Evolutionary conservation across 768 basidiomycete species (phyloP), one percentile per base, ranked within the genome.

Genomic region (Calocybe cyanea): DNA sequence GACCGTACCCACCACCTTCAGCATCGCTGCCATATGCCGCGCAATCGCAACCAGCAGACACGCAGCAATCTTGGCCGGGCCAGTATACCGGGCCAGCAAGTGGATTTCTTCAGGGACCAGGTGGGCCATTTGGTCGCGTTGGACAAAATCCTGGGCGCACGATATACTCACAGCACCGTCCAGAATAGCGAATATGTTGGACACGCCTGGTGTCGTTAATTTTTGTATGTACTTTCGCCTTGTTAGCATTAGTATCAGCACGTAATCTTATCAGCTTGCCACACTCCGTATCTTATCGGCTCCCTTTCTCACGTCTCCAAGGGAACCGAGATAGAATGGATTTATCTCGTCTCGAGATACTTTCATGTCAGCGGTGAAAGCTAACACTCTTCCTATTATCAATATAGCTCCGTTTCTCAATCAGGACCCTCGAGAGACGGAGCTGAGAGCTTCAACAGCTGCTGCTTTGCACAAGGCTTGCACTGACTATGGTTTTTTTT

Each of bases 401-500:
- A 72, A 77, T 57, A 81, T 92, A 38, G 66, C 77, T 2, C 84
- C 90, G 0, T 87, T 81, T 56, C 65, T 86, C 32, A 60, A 65
- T 33, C 49, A 60, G 10, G 63, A 65, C 40, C 60, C 63, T 7
- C 46, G 57, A 25, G 59, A 63, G 30, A 39, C 53, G 3, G 65
- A 67, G 23, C 70, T 72, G 18, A 72, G 77, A 35, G 62, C 66
- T 11, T 66, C 72, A 3, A 69, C 73, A 1, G 72, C 78, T 19
- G 71, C 73, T 9, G 78, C 80, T 0, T 64, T 94, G 14, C 91
- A 92, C 56, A 59, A 65, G 0, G 89, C 90, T 7, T 90, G 89
- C 56, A 57, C 86, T 17, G 69, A 86, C 43, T 89, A 80, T 45
- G 92, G 92, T 0, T 95, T 95, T 74, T 93, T 95, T 69, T 95